phyloP scores from a whole-genome alignment of 345 rosid genomes.

The Cardiospermum halicacabum region DNA sequence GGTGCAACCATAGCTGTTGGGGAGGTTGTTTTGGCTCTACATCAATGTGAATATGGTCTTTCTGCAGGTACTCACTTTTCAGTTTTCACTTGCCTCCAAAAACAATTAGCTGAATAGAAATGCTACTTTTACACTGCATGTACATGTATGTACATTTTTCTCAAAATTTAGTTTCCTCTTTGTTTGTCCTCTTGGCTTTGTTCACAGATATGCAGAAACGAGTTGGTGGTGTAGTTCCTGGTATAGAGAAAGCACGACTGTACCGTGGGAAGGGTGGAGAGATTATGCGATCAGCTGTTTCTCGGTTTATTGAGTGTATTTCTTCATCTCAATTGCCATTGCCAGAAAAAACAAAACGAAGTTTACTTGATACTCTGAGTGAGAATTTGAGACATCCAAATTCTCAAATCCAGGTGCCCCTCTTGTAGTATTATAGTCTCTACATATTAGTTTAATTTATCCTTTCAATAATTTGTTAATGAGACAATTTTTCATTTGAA shows the following conservation, averaged over 20 bases:
- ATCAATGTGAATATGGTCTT: constrained; percentile 49
- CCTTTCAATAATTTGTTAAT: neutral
- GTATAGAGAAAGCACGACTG: constrained; percentile 94
- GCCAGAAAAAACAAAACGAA: constrained; percentile 60
- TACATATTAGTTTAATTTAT: constrained; percentile 7
- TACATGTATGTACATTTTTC: neutral
- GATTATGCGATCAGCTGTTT: constrained; percentile 96
- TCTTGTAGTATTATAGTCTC: constrained; percentile 19
- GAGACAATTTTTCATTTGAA: constrained; percentile 17
- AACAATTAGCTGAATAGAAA: constrained; percentile 10
- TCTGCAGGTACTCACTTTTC: constrained; percentile 72
- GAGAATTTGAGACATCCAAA: constrained; percentile 95
- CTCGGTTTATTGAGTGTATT: constrained; percentile 82
- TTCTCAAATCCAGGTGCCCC: constrained; percentile 81
- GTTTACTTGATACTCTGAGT: constrained; percentile 66
- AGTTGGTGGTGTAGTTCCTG: constrained; percentile 75
- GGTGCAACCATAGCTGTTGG: constrained; percentile 90
- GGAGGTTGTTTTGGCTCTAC: constrained; percentile 75
- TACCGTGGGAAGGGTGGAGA: constrained; percentile 99
- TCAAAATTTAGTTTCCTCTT: constrained; percentile 11
- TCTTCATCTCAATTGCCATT: constrained; percentile 51
- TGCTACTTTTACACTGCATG: constrained; percentile 7
- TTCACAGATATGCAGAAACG: constrained; percentile 61
- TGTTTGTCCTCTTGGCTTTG: constrained; percentile 3
- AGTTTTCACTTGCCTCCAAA: constrained; percentile 15